Percentiles rank a stretch among this genome's conserved stretches.
Evolutionary conservation across 257 asterid species (phyloP).

Genomic region (Cinchona pubescens): DNA sequence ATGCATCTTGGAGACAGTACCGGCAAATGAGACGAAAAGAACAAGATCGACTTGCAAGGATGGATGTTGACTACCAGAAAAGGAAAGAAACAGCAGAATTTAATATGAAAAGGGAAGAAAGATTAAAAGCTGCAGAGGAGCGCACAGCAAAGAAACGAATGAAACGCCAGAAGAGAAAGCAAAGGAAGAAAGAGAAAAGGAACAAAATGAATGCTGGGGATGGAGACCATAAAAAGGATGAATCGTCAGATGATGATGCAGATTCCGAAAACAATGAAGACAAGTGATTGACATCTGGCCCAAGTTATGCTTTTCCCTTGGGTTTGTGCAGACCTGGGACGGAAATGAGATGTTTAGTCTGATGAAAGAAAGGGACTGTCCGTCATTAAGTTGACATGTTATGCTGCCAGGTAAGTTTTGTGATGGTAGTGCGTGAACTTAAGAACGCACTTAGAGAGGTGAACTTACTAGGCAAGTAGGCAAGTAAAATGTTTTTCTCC

Average conservation of each 20-base stretch:
- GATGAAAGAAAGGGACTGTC: background rate
- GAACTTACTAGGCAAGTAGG: background rate
- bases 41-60: constrained; percentile 92
- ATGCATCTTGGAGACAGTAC: constrained; percentile 49
- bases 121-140: constrained; percentile 88
- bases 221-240: constrained; percentile 42
- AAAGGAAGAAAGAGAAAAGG: constrained; percentile 63
- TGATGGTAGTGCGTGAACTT: background rate
- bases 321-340: background rate
- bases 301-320: background rate
- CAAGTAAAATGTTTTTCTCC: background rate
- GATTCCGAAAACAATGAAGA: constrained; percentile 48
- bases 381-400: background rate
- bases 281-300: constrained; percentile 9
- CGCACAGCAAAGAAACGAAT: constrained; percentile 72
- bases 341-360: background rate
- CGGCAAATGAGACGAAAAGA: constrained; percentile 98
- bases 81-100: constrained; percentile 74
- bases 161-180: constrained; percentile 86
- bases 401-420: background rate
- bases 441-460: background rate
- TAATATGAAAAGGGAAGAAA: constrained; percentile 70
- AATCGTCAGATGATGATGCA: constrained; percentile 52
- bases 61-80: constrained; percentile 77
- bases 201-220: constrained; percentile 37